Evolutionary conservation across 2,329 filamentous ascomycete species (phyloP), one percentile per base, ranked within the genome.

Genomic region (Talaromyces islandicus): DNA sequence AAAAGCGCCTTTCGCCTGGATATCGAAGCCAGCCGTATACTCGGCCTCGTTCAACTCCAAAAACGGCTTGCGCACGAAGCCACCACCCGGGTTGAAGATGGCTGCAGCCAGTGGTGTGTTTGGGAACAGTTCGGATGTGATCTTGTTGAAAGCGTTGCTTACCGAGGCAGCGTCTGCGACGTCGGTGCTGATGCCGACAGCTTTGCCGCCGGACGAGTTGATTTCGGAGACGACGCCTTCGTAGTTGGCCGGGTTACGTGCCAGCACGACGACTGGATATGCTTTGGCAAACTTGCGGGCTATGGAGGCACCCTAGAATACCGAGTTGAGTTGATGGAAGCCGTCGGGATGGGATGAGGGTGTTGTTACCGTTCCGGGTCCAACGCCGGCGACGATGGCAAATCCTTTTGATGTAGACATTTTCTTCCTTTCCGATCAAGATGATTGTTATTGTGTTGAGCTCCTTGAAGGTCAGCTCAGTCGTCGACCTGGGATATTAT

Each of bases 1-100:
- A 73, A 91, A 91, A 29, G 89, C 88, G 12, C 90, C 91, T 41
- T 73, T 71, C 50, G 75, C 78, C 63, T 80, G 80, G 38, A 81
- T 80, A 29, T 80, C 75, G 60, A 79, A 79, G 2, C 80, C 79
- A 12, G 71, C 72, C 38, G 74, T 71, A 67, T 87, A 87, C 29
- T 87, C 84, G 38, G 82, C 77, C 57, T 83, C 80, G 0, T 79
- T 83, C 61, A 86, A 72, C 60, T 87, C 85, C 10, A 88, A 73
- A 62, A 89, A 82, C 0, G 84, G 81, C 69, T 87, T 87, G 55
- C 83, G 75, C 29, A 80, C 73, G 60, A 87, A 85, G 2, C 76
- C 73, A 0, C 85, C 85, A 2, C 77, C 80, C 4, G 84, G 80
- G 64, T 88, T 88, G 71, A 86, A 88, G 2, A 88, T 77, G 0